These are phyloP conservation scores for Saccharomyces cerevisiae DNA, from an alignment of 805 yeast genomes.

Conservation along the genomic window DNA sequence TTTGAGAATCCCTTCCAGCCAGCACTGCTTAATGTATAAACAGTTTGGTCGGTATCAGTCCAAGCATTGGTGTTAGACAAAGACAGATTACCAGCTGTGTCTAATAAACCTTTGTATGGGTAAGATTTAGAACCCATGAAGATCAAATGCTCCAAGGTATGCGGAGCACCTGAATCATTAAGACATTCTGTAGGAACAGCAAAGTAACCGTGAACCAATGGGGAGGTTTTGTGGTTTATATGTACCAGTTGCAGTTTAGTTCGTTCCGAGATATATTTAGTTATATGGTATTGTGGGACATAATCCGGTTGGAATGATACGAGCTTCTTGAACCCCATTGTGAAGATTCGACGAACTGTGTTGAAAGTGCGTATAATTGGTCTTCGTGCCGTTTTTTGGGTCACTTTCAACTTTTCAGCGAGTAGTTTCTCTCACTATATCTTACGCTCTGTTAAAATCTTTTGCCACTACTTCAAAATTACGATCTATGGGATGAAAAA, in stretches of 20 bases:
- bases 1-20: constrained; percentile 93
- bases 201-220: constrained; percentile 86
- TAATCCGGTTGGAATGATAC: constrained; percentile 58
- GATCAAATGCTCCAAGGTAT: constrained; percentile 86
- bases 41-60: constrained; percentile 95
- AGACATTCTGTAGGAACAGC: constrained; percentile 90
- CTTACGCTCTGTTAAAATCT: neutral
- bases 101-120: constrained; percentile 88
- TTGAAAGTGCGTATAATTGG: neutral
- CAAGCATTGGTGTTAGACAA: constrained; percentile 90
- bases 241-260: constrained; percentile 80
- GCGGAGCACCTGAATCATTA: constrained; percentile 88
- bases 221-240: constrained; percentile 65
- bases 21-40: constrained; percentile 82
- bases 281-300: constrained; percentile 55
- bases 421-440: neutral
- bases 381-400: neutral
- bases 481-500: neutral
- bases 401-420: neutral
- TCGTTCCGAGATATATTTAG: constrained; percentile 68
- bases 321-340: constrained; percentile 35
- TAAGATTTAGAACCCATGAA: constrained; percentile 88
- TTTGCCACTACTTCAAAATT: neutral
- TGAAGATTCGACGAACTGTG: neutral
- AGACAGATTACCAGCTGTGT: constrained; percentile 74